Evolutionary conservation across 225 moss, liverwort and hornwort species (phyloP), one percentile per base, ranked within the genome.

Genomic region (Marchantia paleacea): DNA sequence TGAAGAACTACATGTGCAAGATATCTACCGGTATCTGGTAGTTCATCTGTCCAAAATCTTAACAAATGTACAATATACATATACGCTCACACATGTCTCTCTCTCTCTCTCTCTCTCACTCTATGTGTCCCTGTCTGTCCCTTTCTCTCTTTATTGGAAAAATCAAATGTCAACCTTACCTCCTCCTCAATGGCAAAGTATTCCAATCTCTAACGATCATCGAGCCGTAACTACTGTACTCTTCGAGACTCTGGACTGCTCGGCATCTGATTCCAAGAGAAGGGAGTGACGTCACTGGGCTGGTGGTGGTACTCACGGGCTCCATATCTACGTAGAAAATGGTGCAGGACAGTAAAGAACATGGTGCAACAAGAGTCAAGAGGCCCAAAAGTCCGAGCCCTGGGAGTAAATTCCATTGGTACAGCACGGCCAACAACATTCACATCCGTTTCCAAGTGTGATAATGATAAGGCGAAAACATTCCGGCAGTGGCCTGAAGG

Each of bases 371-470:
- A 7, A n/a, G 62, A 22, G 10, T 62, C 62, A 62, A 62, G 18
- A 62, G 62, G 2, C n/a, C 62, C 61, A 3, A 24, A 62, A 62
- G 62, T 62, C 62, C 62, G 62, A 39, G 39, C 39, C 39, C 39
- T 5, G 39, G 39, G 39, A 39, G 39, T 39, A 62, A 8, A n/a
- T 22, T 62, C 24, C 18, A 22, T 10, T 24, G 62, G 62, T 62
- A 62, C 62, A 62, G 62, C 62, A 62, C 62, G n/a, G 62, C 62
- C 62, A 39, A 39, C 39, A 39, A 62, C 62, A 62, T 62, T 62
- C 62, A 62, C n/a, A 39, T 39, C 39, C 39, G 39, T 2, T 39
- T 39, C 39, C 5, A 5, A 39, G 39, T 39, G 0, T 7, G 62
- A 62, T 62, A 62, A 22, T 22, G 62, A 62, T 24, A 16, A 22